phyloP scores from a whole-genome alignment of 164 flowering plant genomes.

The Sextonia rubra region DNA sequence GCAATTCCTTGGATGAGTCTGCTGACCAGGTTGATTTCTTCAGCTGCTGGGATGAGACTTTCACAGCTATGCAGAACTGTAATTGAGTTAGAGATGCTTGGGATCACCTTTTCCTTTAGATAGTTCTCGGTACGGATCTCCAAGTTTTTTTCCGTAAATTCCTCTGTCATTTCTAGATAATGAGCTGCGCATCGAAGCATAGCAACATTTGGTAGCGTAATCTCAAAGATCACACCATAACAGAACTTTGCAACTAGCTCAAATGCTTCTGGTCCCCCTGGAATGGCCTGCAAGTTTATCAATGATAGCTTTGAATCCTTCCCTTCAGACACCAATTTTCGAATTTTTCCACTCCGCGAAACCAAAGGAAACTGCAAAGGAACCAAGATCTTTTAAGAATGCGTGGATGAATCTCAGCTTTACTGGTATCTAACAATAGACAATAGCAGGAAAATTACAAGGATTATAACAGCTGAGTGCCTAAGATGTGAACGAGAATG shows the following conservation, averaged over 20 bases:
- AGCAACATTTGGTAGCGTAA: slow-evolving; percentile 67
- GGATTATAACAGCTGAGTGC: neutral
- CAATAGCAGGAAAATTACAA: neutral
- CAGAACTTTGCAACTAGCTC: slow-evolving; percentile 92
- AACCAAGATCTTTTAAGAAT: neutral
- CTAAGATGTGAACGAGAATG: neutral
- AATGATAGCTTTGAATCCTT: slow-evolving; percentile 62
- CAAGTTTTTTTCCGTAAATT: slow-evolving; percentile 72
- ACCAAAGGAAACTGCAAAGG: slow-evolving; percentile 80
- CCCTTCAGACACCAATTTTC: slow-evolving; percentile 63
- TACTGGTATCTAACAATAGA: neutral
- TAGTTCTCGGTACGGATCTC: slow-evolving; percentile 54
- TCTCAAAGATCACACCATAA: slow-evolving; percentile 71
- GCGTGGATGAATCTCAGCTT: neutral
- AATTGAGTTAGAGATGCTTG: slow-evolving; percentile 67
- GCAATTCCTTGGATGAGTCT: slow-evolving; percentile 70
- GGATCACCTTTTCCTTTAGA: slow-evolving; percentile 62
- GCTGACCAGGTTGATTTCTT: slow-evolving; percentile 61
- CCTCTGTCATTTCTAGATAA: slow-evolving; percentile 91
- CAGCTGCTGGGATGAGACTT: slow-evolving; percentile 64
- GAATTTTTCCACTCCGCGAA: slow-evolving; percentile 79
- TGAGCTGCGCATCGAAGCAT: slow-evolving; percentile 65
- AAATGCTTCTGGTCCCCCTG: slow-evolving; percentile 93
- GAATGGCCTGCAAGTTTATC: slow-evolving; percentile 47
- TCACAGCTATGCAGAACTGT: slow-evolving; percentile 77